phyloP scores from a whole-genome alignment of 2,329 filamentous ascomycete species.

The Trichophyton rubrum region DNA sequence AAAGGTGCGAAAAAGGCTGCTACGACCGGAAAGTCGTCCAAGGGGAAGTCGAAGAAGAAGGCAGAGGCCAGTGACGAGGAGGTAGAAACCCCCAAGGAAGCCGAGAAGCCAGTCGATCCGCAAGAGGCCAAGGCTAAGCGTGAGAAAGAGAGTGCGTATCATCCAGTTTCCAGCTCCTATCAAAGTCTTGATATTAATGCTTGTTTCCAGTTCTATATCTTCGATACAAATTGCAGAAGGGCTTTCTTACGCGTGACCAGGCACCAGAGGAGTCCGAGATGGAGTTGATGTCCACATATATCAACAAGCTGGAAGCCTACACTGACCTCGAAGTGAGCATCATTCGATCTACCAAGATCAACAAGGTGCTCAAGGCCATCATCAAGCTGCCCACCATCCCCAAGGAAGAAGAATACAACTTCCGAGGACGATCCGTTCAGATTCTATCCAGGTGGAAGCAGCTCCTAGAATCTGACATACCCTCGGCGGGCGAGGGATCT shows the following conservation, averaged over 20 bases:
- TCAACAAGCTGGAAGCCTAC: conserved; percentile 65
- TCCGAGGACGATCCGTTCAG: conserved; percentile 69
- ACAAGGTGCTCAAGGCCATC: conserved; percentile 94
- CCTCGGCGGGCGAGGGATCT: conserved; percentile 24
- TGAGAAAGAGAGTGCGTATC: conserved; percentile 42
- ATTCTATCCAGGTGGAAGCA: conserved; percentile 85
- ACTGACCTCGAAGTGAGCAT: conserved; percentile 75
- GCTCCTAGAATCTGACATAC: conserved; percentile 52
- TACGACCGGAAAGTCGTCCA: conserved; percentile 42
- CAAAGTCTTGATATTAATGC: conserved; percentile 4
- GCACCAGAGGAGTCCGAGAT: conserved; percentile 65
- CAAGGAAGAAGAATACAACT: conserved; percentile 74
- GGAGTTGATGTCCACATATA: conserved; percentile 33
- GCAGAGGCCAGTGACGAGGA: conserved; percentile 44
- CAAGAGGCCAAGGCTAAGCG: conserved; percentile 45
- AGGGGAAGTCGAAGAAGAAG: conserved; percentile 51
- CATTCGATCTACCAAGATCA: conserved; percentile 87
- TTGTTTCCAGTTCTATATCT: conserved; percentile 61
- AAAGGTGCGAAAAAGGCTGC: conserved; percentile 36
- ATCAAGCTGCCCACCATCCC: conserved; percentile 78
- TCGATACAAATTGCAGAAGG: conserved; percentile 88
- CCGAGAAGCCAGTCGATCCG: conserved; percentile 43
- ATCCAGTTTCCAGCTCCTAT: neutral
- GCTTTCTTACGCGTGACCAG: conserved; percentile 72
- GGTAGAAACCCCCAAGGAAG: conserved; percentile 37